These are phyloP conservation scores for Calonectria multiphialidica DNA, from an alignment of 2,329 filamentous ascomycete species.

Conservation along the genomic window DNA sequence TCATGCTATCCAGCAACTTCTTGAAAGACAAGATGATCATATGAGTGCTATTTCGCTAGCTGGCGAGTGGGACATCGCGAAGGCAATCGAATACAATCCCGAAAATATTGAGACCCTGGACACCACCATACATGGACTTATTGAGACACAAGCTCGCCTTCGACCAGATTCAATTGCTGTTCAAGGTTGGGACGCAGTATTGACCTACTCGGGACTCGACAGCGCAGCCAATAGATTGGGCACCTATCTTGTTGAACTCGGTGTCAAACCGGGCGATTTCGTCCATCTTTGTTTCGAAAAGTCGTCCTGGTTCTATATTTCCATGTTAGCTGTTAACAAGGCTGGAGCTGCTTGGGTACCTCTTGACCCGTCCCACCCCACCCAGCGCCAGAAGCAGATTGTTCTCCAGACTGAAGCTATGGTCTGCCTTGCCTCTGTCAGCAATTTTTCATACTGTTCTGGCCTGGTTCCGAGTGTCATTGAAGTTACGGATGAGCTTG, in stretches of 20 bases:
- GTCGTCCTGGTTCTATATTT: slow-evolving; percentile 32
- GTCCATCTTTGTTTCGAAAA: slow-evolving; percentile 28
- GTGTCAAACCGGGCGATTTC: slow-evolving; percentile 2
- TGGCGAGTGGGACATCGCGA: not conserved
- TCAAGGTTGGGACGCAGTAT: slow-evolving; percentile 41
- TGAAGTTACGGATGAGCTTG: not conserved
- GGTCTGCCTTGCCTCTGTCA: not conserved
- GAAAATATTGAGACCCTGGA: not conserved
- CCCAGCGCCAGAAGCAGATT: slow-evolving; percentile 21
- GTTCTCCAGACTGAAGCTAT: not conserved
- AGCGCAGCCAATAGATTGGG: not conserved
- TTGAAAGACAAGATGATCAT: not conserved
- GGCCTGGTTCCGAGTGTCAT: not conserved
- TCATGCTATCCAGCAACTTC: not conserved
- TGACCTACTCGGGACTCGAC: slow-evolving; percentile 35
- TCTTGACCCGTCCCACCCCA: slow-evolving; percentile 53
- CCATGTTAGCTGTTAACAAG: slow-evolving; percentile 49
- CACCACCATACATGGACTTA: slow-evolving; percentile 32
- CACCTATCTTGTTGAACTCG: slow-evolving; percentile 15
- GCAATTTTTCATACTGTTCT: not conserved
- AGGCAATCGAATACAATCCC: not conserved
- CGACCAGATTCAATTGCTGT: slow-evolving; percentile 20
- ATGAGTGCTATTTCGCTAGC: not conserved
- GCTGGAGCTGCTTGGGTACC: slow-evolving; percentile 46
- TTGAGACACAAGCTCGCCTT: slow-evolving; percentile 15